These are phyloP conservation scores for bread wheat (Triticum aestivum) DNA, from an alignment of 176 grass and related monocot genomes.

Conservation along the genomic window IWGSC_CS_RefSeq_v2.1 NC_057798.1:579439575-579440074, in stretches of 20 bases:
- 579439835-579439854: neutral
- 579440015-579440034: neutral
- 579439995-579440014: slow-evolving; percentile 8
- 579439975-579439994: neutral
- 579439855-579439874: neutral
- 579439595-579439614: neutral
- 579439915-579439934: slow-evolving; percentile 2
- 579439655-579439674: neutral
- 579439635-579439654: neutral
- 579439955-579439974: slow-evolving; percentile 33
- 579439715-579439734: neutral
- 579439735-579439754: neutral
- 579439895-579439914: neutral
- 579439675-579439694: neutral
- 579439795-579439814: neutral
- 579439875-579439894: neutral
- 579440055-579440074: neutral
- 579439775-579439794: neutral
- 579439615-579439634: neutral
- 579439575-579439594: neutral
- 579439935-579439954: neutral
- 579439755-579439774: neutral
- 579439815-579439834: neutral
- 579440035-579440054: neutral
- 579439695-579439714: neutral